These are phyloP conservation scores for Brassica carinata DNA, from an alignment of 345 rosid species.

Conservation along the genomic window DNA sequence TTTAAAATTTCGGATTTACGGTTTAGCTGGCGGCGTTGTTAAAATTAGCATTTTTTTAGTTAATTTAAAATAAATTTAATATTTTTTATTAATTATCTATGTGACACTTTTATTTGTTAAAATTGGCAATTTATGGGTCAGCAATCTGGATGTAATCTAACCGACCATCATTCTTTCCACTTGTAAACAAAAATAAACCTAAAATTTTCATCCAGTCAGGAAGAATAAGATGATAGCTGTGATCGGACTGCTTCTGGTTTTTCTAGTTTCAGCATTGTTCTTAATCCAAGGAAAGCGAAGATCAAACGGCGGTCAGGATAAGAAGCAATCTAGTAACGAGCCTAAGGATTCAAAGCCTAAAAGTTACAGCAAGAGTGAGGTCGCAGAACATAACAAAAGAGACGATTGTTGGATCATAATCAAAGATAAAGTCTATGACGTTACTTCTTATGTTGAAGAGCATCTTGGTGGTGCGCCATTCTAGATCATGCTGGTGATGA, in stretches of 20 bases:
- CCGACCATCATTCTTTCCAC: slow-evolving; percentile 6
- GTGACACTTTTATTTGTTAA: no score
- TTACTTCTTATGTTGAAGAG: slow-evolving; percentile 90
- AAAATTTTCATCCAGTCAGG: background rate
- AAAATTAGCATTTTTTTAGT: no score
- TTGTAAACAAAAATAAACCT: background rate
- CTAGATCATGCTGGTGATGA: slow-evolving; percentile 88
- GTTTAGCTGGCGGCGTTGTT: no score
- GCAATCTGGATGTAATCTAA: slow-evolving; percentile 7
- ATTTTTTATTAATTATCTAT: no score
- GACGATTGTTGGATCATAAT: slow-evolving; percentile 87
- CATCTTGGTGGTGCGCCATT: slow-evolving; percentile 95
- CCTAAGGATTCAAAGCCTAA: slow-evolving; percentile 37
- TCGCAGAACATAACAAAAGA: slow-evolving; percentile 70
- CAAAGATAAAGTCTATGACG: slow-evolving; percentile 80
- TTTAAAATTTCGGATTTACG: no score
- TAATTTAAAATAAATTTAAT: no score
- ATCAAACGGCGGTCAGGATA: slow-evolving; percentile 31
- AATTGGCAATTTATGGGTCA: background rate
- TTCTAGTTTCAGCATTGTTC: slow-evolving; percentile 48
- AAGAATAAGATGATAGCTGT: slow-evolving; percentile 38
- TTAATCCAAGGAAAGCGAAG: slow-evolving; percentile 43
- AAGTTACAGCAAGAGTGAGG: slow-evolving; percentile 54
- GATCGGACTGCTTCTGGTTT: slow-evolving; percentile 46
- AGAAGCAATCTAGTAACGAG: slow-evolving; percentile 35